These are phyloP conservation scores for Microcos paniculata DNA, from an alignment of 345 rosid species.

Conservation along the genomic window DNA sequence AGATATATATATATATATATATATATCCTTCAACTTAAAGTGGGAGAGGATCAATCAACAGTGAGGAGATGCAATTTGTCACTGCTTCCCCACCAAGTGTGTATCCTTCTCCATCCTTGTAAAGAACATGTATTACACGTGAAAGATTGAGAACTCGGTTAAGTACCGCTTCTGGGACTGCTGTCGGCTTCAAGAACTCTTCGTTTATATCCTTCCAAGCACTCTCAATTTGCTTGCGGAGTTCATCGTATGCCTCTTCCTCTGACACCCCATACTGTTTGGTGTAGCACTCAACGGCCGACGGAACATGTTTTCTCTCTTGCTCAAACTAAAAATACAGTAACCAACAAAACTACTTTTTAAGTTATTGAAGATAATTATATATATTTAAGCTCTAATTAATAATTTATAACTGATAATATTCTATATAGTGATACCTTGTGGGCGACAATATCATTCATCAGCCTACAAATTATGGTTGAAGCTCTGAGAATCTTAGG, in stretches of 20 bases:
- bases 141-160: constrained; percentile 20
- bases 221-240: constrained; percentile 3
- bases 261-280: constrained; percentile 21
- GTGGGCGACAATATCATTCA: constrained; percentile 25
- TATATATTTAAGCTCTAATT: no score
- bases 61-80: no score
- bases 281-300: constrained; percentile 37
- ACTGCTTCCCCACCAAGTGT: no score
- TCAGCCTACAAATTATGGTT: constrained; percentile 21
- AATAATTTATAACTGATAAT: no score
- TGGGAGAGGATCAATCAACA: no score
- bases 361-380: no score
- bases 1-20: no score
- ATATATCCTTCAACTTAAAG: no score
- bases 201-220: constrained; percentile 44
- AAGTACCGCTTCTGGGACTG: constrained; percentile 15
- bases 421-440: constrained; percentile 14
- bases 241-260: constrained; percentile 18
- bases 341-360: no score
- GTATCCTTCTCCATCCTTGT: no score
- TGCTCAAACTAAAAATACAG: constrained; percentile 9
- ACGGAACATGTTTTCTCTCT: constrained; percentile 25
- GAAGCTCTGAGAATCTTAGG: constrained; percentile 27
- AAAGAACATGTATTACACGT: no score
- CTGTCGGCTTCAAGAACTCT: constrained; percentile 20